Evolutionary conservation across 768 basidiomycete species (phyloP).

Genomic region (Nevesoporus exiguus): DNA sequence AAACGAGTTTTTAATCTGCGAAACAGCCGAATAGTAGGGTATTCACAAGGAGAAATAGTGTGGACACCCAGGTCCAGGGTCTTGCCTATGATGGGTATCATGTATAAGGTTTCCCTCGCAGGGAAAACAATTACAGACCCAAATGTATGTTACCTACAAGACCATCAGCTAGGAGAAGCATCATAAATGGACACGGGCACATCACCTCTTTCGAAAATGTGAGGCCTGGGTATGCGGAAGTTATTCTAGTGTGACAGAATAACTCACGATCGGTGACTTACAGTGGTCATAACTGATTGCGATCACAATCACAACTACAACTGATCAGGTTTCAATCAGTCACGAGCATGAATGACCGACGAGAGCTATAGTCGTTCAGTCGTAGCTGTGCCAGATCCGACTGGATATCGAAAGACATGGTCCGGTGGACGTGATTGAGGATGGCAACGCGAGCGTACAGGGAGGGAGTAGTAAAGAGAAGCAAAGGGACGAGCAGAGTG

Average conservation of each 20-base stretch:
- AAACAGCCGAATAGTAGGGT: background rate
- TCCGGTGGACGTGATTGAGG: background rate
- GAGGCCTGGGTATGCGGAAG: background rate
- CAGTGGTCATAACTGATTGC: constrained; percentile 2
- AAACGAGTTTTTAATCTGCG: no score
- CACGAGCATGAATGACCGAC: background rate
- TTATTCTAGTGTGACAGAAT: background rate
- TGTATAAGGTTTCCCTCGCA: background rate
- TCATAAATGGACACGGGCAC: no score
- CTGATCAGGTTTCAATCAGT: background rate
- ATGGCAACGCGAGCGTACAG: no score
- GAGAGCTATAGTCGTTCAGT: background rate
- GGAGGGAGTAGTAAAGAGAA: no score
- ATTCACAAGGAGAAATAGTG: constrained; percentile 1
- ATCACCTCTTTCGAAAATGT: constrained; percentile 2
- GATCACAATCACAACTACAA: background rate
- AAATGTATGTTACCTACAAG: background rate
- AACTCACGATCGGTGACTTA: background rate
- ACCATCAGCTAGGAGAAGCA: background rate
- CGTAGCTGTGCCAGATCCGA: background rate
- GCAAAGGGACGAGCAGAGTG: no score
- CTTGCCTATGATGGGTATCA: background rate
- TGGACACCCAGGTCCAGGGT: constrained; percentile 3
- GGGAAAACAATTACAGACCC: background rate
- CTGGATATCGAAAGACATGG: background rate